These are phyloP conservation scores for Stromatinia cepivora DNA, from an alignment of 2,329 filamentous ascomycete genomes.

Conservation along the genomic window DNA sequence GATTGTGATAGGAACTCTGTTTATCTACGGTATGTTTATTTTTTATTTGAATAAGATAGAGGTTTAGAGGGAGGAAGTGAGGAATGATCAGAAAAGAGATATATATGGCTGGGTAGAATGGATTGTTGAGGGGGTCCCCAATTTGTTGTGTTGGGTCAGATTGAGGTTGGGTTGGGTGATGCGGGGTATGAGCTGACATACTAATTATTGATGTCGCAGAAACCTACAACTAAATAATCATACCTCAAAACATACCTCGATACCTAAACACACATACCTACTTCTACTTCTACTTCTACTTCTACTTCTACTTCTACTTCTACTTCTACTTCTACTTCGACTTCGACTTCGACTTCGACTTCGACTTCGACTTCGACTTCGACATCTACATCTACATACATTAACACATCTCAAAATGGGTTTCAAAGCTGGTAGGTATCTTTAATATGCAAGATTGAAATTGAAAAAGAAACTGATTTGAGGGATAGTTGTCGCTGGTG, in stretches of 20 bases:
- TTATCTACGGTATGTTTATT: not conserved
- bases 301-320: not conserved
- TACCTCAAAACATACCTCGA: not conserved
- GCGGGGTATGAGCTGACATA: slow-evolving; percentile 11
- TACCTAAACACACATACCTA: not conserved
- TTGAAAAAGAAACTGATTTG: not conserved
- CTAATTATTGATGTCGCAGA: slow-evolving; percentile 4
- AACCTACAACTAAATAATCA: slow-evolving; percentile 5
- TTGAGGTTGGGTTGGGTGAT: not conserved
- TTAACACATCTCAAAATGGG: slow-evolving; percentile 47
- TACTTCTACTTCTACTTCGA: too few relatives aligned
- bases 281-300: too few relatives aligned
- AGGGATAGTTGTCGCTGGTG: slow-evolving; percentile 77
- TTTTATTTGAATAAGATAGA: not conserved
- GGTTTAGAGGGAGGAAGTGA: not conserved
- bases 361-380: too few relatives aligned
- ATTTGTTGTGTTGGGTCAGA: slow-evolving; percentile 2
- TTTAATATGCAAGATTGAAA: slow-evolving; percentile 2
- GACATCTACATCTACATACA: not conserved
- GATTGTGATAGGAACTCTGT: not conserved
- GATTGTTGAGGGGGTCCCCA: slow-evolving; percentile 7
- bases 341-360: too few relatives aligned
- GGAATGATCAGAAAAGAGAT: not conserved
- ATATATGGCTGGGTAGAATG: not conserved
- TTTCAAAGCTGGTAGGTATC: slow-evolving; percentile 58